Conservation (phyloP, 345 rosid genomes). For the Iberis pinnata region DNA sequence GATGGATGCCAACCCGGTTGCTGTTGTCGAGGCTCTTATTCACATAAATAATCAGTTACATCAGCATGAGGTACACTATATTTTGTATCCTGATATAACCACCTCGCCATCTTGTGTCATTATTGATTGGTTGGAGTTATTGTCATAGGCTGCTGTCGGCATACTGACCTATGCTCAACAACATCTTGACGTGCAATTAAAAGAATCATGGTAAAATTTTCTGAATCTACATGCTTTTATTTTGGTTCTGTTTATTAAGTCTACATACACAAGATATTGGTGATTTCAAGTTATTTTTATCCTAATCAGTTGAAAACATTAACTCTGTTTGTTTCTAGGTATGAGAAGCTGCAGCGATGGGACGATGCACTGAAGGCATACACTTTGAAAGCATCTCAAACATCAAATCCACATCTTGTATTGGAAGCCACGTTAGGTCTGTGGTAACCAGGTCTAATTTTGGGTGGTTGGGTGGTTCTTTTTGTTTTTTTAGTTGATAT, state of each 20-base stretch:
- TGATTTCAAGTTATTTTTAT: conserved; percentile 16
- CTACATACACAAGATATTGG: not conserved
- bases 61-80: conserved; percentile 72
- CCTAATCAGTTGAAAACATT: conserved; percentile 10
- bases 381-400: conserved; percentile 71
- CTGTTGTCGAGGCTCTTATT: conserved; percentile 95
- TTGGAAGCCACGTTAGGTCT: conserved; percentile 85
- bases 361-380: conserved; percentile 98
- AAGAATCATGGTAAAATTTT: conserved; percentile 85
- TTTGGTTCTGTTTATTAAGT: conserved; percentile 13
- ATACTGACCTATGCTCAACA: conserved; percentile 96
- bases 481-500: too few relatives aligned
- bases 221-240: conserved; percentile 12
- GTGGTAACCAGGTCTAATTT: conserved; percentile 15
- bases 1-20: conserved; percentile 95
- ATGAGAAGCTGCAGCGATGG: conserved; percentile 98
- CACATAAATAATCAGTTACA: conserved; percentile 97
- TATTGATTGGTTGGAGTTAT: conserved; percentile 17
- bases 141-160: conserved; percentile 88
- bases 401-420: conserved; percentile 61
- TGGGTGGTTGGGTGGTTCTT: conserved; percentile 8
- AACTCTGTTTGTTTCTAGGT: conserved; percentile 44
- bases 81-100: conserved; percentile 3
- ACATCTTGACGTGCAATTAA: conserved; percentile 76
- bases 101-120: conserved; percentile 15